phyloP scores from a whole-genome alignment of 179 eudicot genomes.

The Sideroxylon spinosum region DNA sequence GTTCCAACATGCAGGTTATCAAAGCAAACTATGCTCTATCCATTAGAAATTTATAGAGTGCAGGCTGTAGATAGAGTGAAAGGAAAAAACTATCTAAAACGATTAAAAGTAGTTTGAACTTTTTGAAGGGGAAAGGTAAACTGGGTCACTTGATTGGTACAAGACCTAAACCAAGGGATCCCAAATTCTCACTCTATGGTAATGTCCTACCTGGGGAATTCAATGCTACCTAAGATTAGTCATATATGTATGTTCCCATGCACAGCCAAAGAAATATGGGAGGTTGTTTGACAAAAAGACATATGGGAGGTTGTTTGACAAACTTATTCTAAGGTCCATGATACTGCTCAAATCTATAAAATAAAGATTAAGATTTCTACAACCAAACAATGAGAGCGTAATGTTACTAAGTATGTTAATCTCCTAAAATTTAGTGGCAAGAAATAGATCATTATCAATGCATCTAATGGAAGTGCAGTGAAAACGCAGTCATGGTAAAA shows the following conservation, averaged over 20 bases:
- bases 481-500: neutral
- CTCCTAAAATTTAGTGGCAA: neutral
- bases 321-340: neutral
- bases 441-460: neutral
- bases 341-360: neutral
- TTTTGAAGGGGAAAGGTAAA: too few species aligned
- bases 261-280: neutral
- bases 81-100: too few species aligned
- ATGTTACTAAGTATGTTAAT: neutral
- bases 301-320: neutral
- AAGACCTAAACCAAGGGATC: too few species aligned
- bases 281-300: neutral
- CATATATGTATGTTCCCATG: neutral
- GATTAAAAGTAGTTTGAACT: too few species aligned
- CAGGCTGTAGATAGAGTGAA: too few species aligned
- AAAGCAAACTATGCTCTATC: too few species aligned
- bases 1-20: too few species aligned
- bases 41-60: too few species aligned
- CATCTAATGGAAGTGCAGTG: neutral
- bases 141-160: too few species aligned
- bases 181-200: too few species aligned
- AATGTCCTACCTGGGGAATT: too few species aligned
- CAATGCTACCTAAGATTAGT: too few species aligned
- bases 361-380: neutral
- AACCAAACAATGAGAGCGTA: neutral